phyloP scores from a whole-genome alignment of 2,329 filamentous ascomycete genomes.

The Emmonsia crescens region DNA sequence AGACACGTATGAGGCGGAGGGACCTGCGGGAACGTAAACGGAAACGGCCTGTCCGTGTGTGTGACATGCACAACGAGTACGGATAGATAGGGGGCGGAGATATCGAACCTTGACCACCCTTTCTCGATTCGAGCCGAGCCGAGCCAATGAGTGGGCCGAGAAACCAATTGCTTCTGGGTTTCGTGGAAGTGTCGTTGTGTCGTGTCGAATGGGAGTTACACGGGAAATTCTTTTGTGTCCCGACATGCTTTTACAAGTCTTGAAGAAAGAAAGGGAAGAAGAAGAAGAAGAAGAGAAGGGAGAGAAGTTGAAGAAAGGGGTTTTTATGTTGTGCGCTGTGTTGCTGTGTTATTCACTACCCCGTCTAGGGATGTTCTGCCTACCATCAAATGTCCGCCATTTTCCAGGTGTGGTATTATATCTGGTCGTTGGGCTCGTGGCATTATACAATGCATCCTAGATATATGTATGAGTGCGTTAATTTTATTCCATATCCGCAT shows the following conservation, averaged over 20 bases:
- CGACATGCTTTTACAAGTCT: not conserved
- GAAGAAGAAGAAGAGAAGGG: too few species aligned
- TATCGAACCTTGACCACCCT: not conserved
- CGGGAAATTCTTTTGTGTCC: not conserved
- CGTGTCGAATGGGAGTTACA: not conserved
- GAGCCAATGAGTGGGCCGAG: not conserved
- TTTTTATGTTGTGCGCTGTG: too few species aligned
- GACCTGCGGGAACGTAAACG: not conserved
- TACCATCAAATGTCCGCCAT: not conserved
- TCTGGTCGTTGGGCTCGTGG: not conserved
- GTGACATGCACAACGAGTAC: not conserved
- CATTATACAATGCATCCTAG: not conserved
- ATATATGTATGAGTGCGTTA: not conserved
- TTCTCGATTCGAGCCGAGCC: not conserved
- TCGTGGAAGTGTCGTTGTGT: not conserved
- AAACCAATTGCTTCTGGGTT: not conserved
- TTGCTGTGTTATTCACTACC: too few species aligned
- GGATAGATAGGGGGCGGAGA: not conserved
- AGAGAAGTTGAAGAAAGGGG: too few species aligned
- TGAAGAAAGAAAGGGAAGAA: too few species aligned
- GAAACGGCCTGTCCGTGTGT: not conserved
- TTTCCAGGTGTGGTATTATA: not conserved
- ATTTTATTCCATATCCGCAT: not conserved
- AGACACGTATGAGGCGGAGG: not conserved
- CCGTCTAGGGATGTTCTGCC: too few species aligned